Evolutionary conservation across 768 basidiomycete genomes (phyloP).

Genomic region (Hygrocybe coccinea): DNA sequence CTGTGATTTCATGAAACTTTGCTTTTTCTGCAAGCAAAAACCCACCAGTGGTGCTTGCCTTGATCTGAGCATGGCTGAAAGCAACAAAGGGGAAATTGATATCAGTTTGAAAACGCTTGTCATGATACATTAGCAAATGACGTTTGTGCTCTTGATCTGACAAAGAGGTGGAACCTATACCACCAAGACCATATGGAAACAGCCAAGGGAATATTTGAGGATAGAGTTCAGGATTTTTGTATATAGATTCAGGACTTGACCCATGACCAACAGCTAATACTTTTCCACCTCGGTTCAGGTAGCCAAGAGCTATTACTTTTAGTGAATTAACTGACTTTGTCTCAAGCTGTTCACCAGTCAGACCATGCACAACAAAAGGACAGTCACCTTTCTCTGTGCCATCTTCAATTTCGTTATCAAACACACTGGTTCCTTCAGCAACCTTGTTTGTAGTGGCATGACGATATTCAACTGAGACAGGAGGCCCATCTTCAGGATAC

Average conservation of each 20-base stretch:
- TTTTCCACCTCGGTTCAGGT: constrained; percentile 11
- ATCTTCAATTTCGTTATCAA: constrained; percentile 14
- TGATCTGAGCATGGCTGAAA: constrained; percentile 15
- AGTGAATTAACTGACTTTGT: constrained; percentile 11
- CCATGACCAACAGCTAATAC: constrained; percentile 20
- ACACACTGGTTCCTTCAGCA: constrained; percentile 5
- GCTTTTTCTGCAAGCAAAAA: constrained; percentile 24
- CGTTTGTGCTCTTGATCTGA: constrained; percentile 4
- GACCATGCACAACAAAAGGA: constrained; percentile 34
- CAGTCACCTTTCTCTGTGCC: constrained; percentile 28
- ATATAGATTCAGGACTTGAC: constrained; percentile 16
- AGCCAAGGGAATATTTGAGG: constrained; percentile 20
- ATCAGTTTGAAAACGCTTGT: too few species aligned
- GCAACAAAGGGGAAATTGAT: constrained; percentile 20
- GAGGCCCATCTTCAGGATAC: constrained; percentile 16
- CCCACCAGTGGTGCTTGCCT: constrained; percentile 11
- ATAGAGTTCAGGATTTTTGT: constrained; percentile 31
- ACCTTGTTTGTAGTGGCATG: not conserved
- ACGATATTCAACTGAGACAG: constrained; percentile 23
- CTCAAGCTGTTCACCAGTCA: constrained; percentile 4
- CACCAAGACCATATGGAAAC: constrained; percentile 20
- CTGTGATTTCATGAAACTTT: constrained; percentile 23
- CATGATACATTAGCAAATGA: too few species aligned
- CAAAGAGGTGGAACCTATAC: constrained; percentile 17
- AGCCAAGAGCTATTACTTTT: constrained; percentile 20